Evolutionary conservation across 129 eudicot genomes (phyloP).

Genomic region (Lactuca saligna): DNA sequence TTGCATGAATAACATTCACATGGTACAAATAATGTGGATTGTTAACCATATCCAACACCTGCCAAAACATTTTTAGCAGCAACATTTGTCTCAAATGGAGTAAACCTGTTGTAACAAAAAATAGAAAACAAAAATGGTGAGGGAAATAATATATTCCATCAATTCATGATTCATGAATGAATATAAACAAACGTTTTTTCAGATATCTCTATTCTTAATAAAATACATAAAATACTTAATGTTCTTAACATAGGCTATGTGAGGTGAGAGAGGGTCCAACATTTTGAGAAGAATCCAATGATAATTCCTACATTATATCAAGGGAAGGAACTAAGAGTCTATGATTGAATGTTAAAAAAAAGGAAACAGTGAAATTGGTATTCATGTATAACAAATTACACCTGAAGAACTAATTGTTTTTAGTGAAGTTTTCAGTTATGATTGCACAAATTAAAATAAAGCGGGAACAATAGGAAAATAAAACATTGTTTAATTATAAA

Average conservation of each 20-base stretch:
- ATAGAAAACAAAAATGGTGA: no score
- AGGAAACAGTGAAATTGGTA: constrained; percentile 26
- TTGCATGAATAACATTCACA: constrained; percentile 76
- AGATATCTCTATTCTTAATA: constrained; percentile 59
- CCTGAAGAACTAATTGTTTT: no score
- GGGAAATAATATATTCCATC: not conserved
- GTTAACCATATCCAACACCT: constrained; percentile 80
- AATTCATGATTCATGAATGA: not conserved
- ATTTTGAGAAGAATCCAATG: constrained; percentile 98
- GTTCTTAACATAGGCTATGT: constrained; percentile 96
- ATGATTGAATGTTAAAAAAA: not conserved
- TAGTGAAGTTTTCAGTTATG: no score
- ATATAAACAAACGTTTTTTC: not conserved
- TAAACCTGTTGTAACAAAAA: constrained; percentile 48
- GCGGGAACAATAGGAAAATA: no score
- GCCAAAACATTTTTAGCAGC: constrained; percentile 69
- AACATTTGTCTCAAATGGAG: constrained; percentile 93
- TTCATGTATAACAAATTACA: no score
- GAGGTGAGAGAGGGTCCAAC: constrained; percentile 98
- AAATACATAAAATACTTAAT: constrained; percentile 37
- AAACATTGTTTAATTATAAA: no score
- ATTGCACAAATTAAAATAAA: no score
- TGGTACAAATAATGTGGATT: constrained; percentile 84
- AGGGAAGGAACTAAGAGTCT: not conserved
- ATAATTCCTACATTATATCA: constrained; percentile 63